These are phyloP conservation scores for Meyerozyma smithsonii DNA, from an alignment of 1,139 yeast species.

Conservation along the genomic window DNA sequence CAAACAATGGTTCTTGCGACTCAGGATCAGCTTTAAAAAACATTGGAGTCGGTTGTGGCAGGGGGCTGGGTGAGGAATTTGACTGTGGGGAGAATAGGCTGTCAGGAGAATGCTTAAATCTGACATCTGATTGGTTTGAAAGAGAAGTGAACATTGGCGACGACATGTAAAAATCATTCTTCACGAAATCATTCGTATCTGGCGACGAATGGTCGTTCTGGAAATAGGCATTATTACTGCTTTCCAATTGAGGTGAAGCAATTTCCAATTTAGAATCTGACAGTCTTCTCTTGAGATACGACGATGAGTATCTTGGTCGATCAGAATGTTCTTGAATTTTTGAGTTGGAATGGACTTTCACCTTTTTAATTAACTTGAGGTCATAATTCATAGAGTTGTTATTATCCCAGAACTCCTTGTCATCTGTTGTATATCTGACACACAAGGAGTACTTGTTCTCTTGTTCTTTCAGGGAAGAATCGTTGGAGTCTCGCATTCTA, in stretches of 20 bases:
- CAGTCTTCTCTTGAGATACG: slow-evolving; percentile 32
- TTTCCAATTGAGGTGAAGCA: slow-evolving; percentile 2
- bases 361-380: slow-evolving; percentile 37
- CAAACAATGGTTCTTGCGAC: slow-evolving; percentile 5
- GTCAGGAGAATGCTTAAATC: slow-evolving; percentile 6
- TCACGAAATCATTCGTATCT: slow-evolving; percentile 26
- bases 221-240: slow-evolving; percentile 11
- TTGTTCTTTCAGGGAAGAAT: slow-evolving; percentile 16
- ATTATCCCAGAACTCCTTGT: slow-evolving; percentile 74
- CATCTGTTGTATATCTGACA: slow-evolving; percentile 48
- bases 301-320: slow-evolving; percentile 37
- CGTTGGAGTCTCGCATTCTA: slow-evolving; percentile 17
- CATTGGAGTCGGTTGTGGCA: slow-evolving; percentile 2
- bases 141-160: slow-evolving; percentile 22
- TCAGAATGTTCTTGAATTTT: slow-evolving; percentile 17
- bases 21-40: not conserved
- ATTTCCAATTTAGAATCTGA: slow-evolving; percentile 26
- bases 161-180: slow-evolving; percentile 34
- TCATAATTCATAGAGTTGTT: slow-evolving; percentile 56
- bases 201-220: slow-evolving; percentile 11
- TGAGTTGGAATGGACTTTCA: slow-evolving; percentile 4
- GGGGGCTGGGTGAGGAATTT: not conserved
- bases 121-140: slow-evolving; percentile 6
- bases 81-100: not conserved
- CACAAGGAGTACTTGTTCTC: slow-evolving; percentile 44